A percentile compares a stretch with the other conserved stretches of the same genome.
Conservation (phyloP, 2,329 filamentous ascomycete genomes). For the Xylariaceae sp. region DNA sequence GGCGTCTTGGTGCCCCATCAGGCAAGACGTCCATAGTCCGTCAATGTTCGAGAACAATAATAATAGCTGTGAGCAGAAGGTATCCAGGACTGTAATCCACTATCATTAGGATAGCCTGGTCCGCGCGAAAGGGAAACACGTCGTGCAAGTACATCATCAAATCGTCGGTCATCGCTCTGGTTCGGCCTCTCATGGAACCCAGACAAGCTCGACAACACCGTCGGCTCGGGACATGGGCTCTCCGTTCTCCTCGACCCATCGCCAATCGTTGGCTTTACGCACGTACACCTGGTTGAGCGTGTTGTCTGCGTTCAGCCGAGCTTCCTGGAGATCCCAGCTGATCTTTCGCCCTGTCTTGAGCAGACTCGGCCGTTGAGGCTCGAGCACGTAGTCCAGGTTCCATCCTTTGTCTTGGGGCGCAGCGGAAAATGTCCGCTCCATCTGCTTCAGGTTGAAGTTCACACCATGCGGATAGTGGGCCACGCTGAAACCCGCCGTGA, state of each 20-base stretch:
- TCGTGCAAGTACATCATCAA: conserved; percentile 13
- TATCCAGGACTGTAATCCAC: too few relatives aligned
- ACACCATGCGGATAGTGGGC: conserved; percentile 47
- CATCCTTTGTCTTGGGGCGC: conserved; percentile 40
- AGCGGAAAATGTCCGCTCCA: conserved; percentile 46
- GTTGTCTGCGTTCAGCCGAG: conserved; percentile 37
- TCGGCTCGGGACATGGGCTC: conserved; percentile 45
- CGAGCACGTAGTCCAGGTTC: conserved; percentile 45
- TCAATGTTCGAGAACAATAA: too few relatives aligned
- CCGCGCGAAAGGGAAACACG: too few relatives aligned
- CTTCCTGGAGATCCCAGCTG: conserved; percentile 47
- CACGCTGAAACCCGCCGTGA: conserved; percentile 54
- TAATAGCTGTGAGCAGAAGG: too few relatives aligned
- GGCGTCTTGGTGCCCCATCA: too few relatives aligned
- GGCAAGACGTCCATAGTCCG: too few relatives aligned
- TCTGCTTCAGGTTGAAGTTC: conserved; percentile 40
- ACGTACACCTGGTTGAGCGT: conserved; percentile 47
- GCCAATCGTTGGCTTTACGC: conserved; percentile 42
- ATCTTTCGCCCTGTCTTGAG: conserved; percentile 43
- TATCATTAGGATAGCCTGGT: too few relatives aligned
- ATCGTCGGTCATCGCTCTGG: conserved; percentile 7
- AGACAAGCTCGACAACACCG: conserved; percentile 49
- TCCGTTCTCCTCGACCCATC: conserved; percentile 42
- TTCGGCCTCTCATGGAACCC: conserved; percentile 34
- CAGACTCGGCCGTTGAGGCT: conserved; percentile 39